Base-by-base conservation (phyloP, 2,329 filamentous ascomycete species). In the Ophiocordyceps polyrhachis-furcata region DNA sequence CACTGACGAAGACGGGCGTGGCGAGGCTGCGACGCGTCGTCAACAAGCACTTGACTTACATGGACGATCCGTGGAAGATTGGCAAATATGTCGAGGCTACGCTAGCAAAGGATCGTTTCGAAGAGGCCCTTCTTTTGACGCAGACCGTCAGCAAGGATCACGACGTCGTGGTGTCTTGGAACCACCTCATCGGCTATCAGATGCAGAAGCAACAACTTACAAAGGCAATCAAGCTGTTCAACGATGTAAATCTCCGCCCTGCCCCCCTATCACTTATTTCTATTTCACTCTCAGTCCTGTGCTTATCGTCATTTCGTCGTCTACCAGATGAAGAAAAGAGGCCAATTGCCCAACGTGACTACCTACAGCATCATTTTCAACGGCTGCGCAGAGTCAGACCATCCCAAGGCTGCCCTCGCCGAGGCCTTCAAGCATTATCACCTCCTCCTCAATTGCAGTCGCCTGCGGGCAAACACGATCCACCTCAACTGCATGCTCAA, bases 401-500 rank as follows among this genome's bases (percentile, higher is more conserved):
- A 81, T 47, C 62, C 69, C 1, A 66, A 71, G 40, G 59, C 74
- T 28, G 78, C 78, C 43, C 70, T 91, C 6, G 60, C 68, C 45
- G 79, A 82, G 51, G 85, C 86, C 0, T 61, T 88, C 41, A 73
- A 74, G 47, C 68, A 94, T 44, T 96, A 93, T 65, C 73, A 84
- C 51, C 76, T 76, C 45, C 82, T 96, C 64, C 69, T 71, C 37
- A 70, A 69, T 5, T 70, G 75, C 32, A 76, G 73, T 1, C 67
- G 70, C 8, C 67, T 93, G 43, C 70, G 78, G 50, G 81, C 83
- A 15, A 83, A 79, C 51, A 81, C 80, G 32, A 82, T 85, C 46
- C 91, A 96, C 56, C 77, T 84, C 49, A 98, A 98, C 58, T 84
- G 88, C 11, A 76, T 87, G n/a, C 66, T 98, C 41, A 77, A 79